Evolutionary conservation across 192 early-diverging fungal species (phyloP).

Genomic region (Spinellus fusiger): DNA sequence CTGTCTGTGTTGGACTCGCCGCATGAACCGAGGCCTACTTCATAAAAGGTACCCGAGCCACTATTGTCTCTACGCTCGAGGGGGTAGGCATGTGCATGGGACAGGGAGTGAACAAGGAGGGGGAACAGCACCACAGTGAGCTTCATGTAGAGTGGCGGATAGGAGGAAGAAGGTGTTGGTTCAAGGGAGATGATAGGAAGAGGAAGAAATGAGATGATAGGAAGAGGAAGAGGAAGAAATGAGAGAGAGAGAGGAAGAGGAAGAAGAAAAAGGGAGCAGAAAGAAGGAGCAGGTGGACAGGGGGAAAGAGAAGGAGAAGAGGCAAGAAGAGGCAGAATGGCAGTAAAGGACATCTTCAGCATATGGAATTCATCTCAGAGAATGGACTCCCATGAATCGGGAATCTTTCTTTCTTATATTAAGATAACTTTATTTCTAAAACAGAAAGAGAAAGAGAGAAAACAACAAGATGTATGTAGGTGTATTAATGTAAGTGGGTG

Average conservation of each 20-base stretch:
- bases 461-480: too few species aligned
- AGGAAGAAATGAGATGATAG: background rate
- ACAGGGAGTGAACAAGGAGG: background rate
- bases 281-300: background rate
- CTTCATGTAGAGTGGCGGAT: background rate
- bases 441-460: too few species aligned
- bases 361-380: too few species aligned
- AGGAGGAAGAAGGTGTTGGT: background rate
- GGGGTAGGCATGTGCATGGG: background rate
- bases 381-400: too few species aligned
- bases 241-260: background rate
- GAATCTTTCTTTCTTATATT: too few species aligned
- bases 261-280: too few species aligned
- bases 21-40: conserved; percentile 23
- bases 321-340: too few species aligned
- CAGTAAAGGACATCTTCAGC: too few species aligned
- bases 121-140: background rate
- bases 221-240: background rate
- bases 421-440: too few species aligned
- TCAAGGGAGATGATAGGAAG: background rate
- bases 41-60: conserved; percentile 27
- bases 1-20: conserved; percentile 12
- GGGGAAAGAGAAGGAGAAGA: background rate
- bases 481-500: too few species aligned
- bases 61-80: background rate